These are phyloP conservation scores for Melaleuca alternifolia DNA, from an alignment of 345 rosid species.

Conservation along the genomic window DNA sequence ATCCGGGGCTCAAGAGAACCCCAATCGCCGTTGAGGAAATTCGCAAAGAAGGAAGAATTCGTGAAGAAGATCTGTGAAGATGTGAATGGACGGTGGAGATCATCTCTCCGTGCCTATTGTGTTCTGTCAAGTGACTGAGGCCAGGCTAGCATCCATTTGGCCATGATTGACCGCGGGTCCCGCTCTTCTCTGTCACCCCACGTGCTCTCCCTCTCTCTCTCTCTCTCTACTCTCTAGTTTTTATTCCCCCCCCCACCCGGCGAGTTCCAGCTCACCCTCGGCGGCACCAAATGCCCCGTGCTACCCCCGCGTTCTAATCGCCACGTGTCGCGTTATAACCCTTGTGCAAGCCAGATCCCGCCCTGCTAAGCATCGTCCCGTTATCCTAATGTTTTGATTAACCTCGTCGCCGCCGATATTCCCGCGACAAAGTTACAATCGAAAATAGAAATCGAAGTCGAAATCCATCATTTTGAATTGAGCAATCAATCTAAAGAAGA, in stretches of 20 bases:
- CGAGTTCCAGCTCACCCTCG: neutral
- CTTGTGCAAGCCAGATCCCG: neutral
- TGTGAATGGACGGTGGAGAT: neutral
- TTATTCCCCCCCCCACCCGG: neutral
- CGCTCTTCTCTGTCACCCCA: constrained; percentile 44
- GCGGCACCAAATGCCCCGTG: neutral
- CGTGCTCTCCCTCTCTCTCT: constrained; percentile 19
- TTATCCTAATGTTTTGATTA: neutral
- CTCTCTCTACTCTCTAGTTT: neutral
- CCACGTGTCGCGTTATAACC: neutral
- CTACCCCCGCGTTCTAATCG: neutral
- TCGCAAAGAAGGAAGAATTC: neutral
- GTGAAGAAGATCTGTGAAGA: rapidly evolving
- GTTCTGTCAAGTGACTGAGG: constrained; percentile 45
- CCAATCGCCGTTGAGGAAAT: neutral
- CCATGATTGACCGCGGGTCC: constrained; percentile 49
- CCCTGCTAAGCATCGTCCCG: no score
- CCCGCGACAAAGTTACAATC: neutral
- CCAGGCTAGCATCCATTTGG: constrained; percentile 47
- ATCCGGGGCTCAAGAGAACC: neutral
- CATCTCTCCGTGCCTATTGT: neutral
- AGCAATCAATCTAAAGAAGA: neutral
- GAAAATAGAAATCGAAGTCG: neutral
- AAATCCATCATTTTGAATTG: no score
- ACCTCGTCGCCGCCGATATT: neutral